A percentile compares a stretch with the other conserved stretches of the same genome.
Conservation (phyloP, 805 yeast species). For the Zygoascus bituminiphila region DNA sequence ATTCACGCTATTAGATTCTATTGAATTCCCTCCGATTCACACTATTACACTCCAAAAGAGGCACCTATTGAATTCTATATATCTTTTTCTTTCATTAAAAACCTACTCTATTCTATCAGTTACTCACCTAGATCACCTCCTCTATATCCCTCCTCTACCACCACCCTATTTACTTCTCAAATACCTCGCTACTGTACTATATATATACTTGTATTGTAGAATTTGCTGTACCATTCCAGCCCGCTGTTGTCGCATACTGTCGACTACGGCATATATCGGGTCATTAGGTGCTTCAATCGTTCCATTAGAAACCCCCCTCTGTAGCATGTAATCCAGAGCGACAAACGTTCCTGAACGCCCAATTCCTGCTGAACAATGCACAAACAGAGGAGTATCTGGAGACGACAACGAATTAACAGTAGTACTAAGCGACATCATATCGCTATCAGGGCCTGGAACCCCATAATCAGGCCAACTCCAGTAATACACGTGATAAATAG, state of each 20-base stretch:
- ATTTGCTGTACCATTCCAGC: slow-evolving; percentile 36
- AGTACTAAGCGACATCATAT: slow-evolving; percentile 36
- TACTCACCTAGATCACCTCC: no score
- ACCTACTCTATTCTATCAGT: no score
- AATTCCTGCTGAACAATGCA: slow-evolving; percentile 96
- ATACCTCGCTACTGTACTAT: slow-evolving; percentile 22
- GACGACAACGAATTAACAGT: slow-evolving; percentile 42
- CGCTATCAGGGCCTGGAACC: slow-evolving; percentile 38
- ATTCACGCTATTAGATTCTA: no score
- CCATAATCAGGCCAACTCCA: slow-evolving; percentile 81
- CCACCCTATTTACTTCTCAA: no score
- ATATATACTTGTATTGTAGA: slow-evolving; percentile 31
- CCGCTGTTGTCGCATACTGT: slow-evolving; percentile 33
- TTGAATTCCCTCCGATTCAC: no score
- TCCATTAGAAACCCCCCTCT: background rate
- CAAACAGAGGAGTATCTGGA: slow-evolving; percentile 51
- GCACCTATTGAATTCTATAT: no score
- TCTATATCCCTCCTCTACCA: no score
- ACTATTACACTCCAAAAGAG: no score
- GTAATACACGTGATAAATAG: slow-evolving; percentile 58
- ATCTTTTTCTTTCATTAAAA: no score
- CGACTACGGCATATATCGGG: slow-evolving; percentile 25
- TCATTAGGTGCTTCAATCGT: slow-evolving; percentile 9
- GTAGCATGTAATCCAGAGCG: slow-evolving; percentile 44
- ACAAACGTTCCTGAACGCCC: slow-evolving; percentile 92